Conservation (phyloP, 148 eudicot genomes). For the Spergularia bocconei region DNA sequence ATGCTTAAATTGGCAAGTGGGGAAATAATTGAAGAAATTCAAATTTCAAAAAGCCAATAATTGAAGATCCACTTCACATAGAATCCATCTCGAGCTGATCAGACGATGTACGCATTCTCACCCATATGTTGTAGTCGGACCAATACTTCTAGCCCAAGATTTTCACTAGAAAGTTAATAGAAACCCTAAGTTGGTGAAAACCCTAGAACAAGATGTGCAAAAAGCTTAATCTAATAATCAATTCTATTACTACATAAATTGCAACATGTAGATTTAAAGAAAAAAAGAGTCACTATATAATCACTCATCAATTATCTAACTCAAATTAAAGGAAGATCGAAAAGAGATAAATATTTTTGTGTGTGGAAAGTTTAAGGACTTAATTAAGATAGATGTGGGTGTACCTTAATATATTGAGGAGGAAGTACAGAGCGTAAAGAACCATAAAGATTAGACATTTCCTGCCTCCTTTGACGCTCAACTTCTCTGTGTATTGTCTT, state of each 20-base stretch:
- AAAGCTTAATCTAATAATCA: neutral
- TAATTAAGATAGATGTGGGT: neutral
- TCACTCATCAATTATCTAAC: too few species aligned
- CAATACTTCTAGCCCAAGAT: neutral
- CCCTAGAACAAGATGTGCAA: constrained; percentile 1
- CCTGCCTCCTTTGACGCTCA: constrained; percentile 45
- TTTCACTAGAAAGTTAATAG: neutral
- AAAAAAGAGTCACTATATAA: too few species aligned
- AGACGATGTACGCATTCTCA: too few species aligned
- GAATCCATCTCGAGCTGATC: too few species aligned
- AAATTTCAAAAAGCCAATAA: too few species aligned
- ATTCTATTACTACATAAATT: neutral
- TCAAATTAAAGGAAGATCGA: neutral
- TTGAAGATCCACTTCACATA: too few species aligned
- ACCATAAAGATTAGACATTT: constrained; percentile 40
- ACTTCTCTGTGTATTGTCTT: constrained; percentile 35
- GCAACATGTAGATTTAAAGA: too few species aligned
- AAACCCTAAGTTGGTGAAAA: constrained; percentile 9
- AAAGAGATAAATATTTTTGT: neutral
- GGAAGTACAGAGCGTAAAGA: constrained; percentile 41
- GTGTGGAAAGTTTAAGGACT: neutral
- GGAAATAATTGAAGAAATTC: too few species aligned
- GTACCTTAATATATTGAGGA: constrained; percentile 36
- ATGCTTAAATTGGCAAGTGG: too few species aligned
- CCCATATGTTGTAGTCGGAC: too few species aligned